Percentiles rank a stretch among this genome's conserved stretches.
Evolutionary conservation across 768 basidiomycete species (phyloP).

Genomic region (Dioszegia aurantiaca): DNA sequence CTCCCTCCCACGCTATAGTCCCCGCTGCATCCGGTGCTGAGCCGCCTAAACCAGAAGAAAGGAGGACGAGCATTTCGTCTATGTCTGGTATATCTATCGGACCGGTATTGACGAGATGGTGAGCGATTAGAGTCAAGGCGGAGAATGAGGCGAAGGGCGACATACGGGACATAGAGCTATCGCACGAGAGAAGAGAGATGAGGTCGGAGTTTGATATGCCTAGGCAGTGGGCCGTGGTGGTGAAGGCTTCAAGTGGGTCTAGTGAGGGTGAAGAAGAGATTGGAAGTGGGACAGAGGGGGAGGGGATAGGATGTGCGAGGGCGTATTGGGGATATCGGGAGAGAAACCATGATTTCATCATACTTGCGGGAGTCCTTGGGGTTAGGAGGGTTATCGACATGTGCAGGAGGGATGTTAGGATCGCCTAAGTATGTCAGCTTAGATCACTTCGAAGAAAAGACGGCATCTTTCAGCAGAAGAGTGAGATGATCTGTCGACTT

Average conservation of each 20-base stretch:
- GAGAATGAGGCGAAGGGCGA: constrained; percentile 1
- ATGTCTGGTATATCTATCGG: constrained; percentile 14
- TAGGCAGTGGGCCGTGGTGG: background rate
- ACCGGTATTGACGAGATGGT: constrained; percentile 8
- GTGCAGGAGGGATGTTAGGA: constrained; percentile 28
- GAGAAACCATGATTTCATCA: constrained; percentile 1
- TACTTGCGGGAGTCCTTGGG: background rate
- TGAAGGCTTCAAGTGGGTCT: background rate
- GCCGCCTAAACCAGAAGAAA: constrained; percentile 18
- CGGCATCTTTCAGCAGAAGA: too few relatives aligned
- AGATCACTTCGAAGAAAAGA: too few relatives aligned
- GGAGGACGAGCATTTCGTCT: constrained; percentile 18
- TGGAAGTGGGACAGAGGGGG: background rate
- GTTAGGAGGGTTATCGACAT: constrained; percentile 17
- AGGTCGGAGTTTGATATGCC: background rate
- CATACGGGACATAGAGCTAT: background rate
- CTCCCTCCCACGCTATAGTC: constrained; percentile 16
- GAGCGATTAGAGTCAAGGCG: constrained; percentile 6
- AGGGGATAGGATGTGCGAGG: background rate
- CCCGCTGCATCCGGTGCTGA: constrained; percentile 19
- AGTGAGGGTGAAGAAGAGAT: background rate
- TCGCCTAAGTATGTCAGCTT: constrained; percentile 14
- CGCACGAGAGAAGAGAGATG: background rate
- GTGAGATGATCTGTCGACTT: background rate
- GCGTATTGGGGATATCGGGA: constrained; percentile 7